A percentile compares a stretch with the other conserved stretches of the same genome.
Evolutionary conservation across 345 rosid genomes (phyloP).

Genomic region (Psidium guajava): DNA sequence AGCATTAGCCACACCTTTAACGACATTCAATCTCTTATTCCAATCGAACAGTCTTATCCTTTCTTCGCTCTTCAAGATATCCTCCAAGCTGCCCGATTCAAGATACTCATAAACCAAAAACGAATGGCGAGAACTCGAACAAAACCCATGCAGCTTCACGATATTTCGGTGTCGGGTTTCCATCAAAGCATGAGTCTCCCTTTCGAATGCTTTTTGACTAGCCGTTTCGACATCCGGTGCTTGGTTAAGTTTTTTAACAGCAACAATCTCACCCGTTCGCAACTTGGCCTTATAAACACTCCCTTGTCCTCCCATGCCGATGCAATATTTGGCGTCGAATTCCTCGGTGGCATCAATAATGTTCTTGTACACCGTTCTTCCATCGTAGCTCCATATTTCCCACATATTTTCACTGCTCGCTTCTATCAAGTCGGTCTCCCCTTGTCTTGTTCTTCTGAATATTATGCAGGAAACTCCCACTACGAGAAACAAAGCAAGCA

Average conservation of each 20-base stretch:
- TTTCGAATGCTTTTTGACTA: constrained; percentile 8
- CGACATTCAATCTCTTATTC: constrained; percentile 4
- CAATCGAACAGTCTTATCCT: constrained; percentile 8
- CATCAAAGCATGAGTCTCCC: constrained; percentile 16
- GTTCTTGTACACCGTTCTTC: constrained; percentile 8
- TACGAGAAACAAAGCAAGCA: neutral
- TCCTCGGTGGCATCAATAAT: constrained; percentile 12
- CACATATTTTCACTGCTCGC: neutral
- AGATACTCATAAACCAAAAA: constrained; percentile 29
- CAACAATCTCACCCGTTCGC: constrained; percentile 2
- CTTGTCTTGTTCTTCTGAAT: neutral
- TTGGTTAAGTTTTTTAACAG: constrained; percentile 14
- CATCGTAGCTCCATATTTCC: neutral
- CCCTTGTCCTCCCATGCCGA: constrained; percentile 16
- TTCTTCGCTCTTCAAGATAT: neutral
- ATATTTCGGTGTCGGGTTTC: constrained; percentile 29
- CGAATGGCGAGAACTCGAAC: constrained; percentile 4
- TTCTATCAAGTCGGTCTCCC: neutral
- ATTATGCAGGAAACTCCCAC: neutral
- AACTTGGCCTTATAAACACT: constrained; percentile 15
- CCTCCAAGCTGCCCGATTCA: constrained; percentile 11
- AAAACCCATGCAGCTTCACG: constrained; percentile 20
- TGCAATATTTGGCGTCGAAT: constrained; percentile 9
- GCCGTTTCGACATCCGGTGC: neutral
- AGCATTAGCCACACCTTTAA: neutral